These are phyloP conservation scores for Miamiensis avidus DNA, from an alignment of 169 alveolate genomes.

Conservation along the genomic window DNA sequence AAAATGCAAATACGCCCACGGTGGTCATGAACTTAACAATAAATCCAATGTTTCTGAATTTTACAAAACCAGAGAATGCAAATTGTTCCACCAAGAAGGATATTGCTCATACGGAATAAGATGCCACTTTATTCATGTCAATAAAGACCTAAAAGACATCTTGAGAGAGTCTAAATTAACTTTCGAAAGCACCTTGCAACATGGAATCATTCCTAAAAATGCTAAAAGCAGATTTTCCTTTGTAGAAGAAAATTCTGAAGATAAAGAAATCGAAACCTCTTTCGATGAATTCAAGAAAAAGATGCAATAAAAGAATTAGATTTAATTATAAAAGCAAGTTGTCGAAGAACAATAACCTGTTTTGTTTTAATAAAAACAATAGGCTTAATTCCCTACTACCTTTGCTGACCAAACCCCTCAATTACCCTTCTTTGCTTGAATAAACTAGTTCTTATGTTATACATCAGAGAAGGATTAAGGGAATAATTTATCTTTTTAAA, in stretches of 20 bases:
- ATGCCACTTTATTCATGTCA: conserved; percentile 75
- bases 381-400: too few relatives aligned
- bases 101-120: conserved; percentile 82
- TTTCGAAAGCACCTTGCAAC: not conserved
- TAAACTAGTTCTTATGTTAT: too few relatives aligned
- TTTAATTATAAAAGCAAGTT: too few relatives aligned
- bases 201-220: not conserved
- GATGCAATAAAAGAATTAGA: not conserved
- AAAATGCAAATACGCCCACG: conserved; percentile 84
- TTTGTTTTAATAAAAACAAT: too few relatives aligned
- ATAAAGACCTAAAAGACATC: not conserved
- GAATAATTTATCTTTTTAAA: too few relatives aligned
- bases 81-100: conserved; percentile 66
- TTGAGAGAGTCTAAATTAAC: not conserved
- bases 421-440: too few relatives aligned
- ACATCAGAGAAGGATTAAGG: too few relatives aligned
- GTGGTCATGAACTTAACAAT: conserved; percentile 60
- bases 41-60: conserved; percentile 57
- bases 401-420: too few relatives aligned
- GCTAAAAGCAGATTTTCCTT: not conserved
- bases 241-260: not conserved
- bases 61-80: conserved; percentile 79
- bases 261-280: not conserved
- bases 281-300: not conserved
- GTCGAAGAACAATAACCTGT: not conserved